Evolutionary conservation across 2,329 filamentous ascomycete genomes (phyloP).

Genomic region (Trichoderma sp.): DNA sequence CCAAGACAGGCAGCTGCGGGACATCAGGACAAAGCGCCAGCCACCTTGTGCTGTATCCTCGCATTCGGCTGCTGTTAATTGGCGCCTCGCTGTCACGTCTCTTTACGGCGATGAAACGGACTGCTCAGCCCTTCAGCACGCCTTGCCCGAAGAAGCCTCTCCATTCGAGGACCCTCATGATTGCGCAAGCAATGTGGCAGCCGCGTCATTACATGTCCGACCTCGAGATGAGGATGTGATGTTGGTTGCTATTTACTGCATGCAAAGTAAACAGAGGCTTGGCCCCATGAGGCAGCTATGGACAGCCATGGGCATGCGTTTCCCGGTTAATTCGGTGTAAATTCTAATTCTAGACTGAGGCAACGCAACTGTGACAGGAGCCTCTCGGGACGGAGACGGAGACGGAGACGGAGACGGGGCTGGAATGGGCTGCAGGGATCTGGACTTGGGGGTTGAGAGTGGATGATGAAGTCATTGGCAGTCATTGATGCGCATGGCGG

Average conservation of each 20-base stretch:
- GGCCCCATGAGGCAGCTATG: slow-evolving; percentile 8
- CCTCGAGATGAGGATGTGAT: neutral
- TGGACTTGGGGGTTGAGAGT: neutral
- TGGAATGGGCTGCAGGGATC: neutral
- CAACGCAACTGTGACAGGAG: neutral
- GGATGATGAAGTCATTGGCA: slow-evolving; percentile 6
- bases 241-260: neutral
- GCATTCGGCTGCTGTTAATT: neutral
- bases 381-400: neutral
- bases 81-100: neutral
- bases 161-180: neutral
- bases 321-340: neutral
- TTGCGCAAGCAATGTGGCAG: neutral
- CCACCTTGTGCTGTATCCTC: neutral
- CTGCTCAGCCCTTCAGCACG: neutral
- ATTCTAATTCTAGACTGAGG: neutral
- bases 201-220: neutral
- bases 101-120: neutral
- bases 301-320: neutral
- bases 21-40: neutral
- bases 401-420: neutral
- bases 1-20: neutral
- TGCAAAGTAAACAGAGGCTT: neutral
- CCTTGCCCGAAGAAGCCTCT: neutral
- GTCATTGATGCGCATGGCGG: neutral